These are phyloP conservation scores for Rhizopogon rudus DNA, from an alignment of 768 basidiomycete genomes.

Conservation along the genomic window DNA sequence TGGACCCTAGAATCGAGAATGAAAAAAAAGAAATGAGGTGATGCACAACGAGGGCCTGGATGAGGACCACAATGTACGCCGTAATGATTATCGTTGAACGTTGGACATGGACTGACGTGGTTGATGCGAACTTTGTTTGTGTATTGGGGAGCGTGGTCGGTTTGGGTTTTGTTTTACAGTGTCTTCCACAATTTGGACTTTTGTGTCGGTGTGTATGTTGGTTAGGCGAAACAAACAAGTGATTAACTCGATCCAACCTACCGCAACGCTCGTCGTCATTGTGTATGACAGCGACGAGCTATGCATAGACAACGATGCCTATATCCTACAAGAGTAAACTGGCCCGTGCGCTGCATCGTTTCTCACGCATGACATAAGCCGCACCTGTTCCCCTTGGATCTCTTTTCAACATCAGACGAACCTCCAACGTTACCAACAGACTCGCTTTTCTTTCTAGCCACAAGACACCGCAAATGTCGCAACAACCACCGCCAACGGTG, in stretches of 20 bases:
- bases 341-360: slow-evolving; percentile 54
- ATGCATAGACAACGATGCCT: slow-evolving; percentile 13
- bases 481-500: slow-evolving; percentile 41
- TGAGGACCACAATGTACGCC: not conserved
- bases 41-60: no score
- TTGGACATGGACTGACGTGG: not conserved
- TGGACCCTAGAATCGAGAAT: not conserved
- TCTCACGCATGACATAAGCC: slow-evolving; percentile 50
- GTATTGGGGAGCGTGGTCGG: slow-evolving; percentile 37
- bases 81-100: not conserved
- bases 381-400: slow-evolving; percentile 39
- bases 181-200: slow-evolving; percentile 71
- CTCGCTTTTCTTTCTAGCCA: slow-evolving; percentile 5
- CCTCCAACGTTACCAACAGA: slow-evolving; percentile 13
- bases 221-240: slow-evolving; percentile 47
- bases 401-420: slow-evolving; percentile 26
- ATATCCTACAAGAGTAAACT: slow-evolving; percentile 21
- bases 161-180: slow-evolving; percentile 66
- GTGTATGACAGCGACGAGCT: slow-evolving; percentile 22
- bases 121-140: slow-evolving; percentile 28
- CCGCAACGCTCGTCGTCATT: slow-evolving; percentile 25
- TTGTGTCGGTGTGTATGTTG: slow-evolving; percentile 57
- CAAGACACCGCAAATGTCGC: slow-evolving; percentile 35
- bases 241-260: slow-evolving; percentile 26
- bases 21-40: not conserved